Percentiles rank a stretch among this genome's conserved stretches.
Evolutionary conservation across 1,284 basidiomycete genomes (phyloP).

Genomic region (Hymenochaete sp.): DNA sequence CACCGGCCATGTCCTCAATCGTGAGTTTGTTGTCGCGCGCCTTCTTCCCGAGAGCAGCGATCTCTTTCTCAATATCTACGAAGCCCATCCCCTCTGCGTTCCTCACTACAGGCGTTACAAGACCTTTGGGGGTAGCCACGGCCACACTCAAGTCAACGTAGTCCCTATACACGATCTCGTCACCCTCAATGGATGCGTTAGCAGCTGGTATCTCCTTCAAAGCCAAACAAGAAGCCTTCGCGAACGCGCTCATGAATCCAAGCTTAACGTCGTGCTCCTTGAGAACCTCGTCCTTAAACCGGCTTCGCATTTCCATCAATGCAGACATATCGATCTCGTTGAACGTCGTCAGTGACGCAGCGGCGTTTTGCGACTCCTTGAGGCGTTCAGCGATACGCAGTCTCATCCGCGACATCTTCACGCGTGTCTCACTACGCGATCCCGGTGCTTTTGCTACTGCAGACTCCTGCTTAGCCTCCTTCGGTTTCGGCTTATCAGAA

Average conservation of each 20-base stretch:
- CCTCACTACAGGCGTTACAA: conserved; percentile 93
- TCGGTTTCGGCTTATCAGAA: conserved; percentile 25
- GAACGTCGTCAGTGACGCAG: conserved; percentile 96
- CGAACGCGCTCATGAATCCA: conserved; percentile 98
- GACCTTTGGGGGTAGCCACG: conserved; percentile 94
- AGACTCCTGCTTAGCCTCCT: conserved; percentile 24
- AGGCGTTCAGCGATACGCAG: conserved; percentile 93
- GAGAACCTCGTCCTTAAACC: conserved; percentile 90
- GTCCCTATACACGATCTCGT: conserved; percentile 93
- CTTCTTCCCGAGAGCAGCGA: conserved; percentile 87
- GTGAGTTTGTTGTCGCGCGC: conserved; percentile 92
- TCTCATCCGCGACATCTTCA: conserved; percentile 98
- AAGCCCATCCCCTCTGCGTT: conserved; percentile 86
- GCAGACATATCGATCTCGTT: conserved; percentile 99
- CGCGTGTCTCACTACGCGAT: conserved; percentile 78
- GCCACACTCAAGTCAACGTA: conserved; percentile 93
- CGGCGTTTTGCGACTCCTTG: conserved; percentile 97
- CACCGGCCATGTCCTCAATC: conserved; percentile 95
- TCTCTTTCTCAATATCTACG: conserved; percentile 89
- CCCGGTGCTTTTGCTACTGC: conserved; percentile 38
- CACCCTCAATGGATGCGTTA: conserved; percentile 93
- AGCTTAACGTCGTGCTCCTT: conserved; percentile 96
- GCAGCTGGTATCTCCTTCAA: conserved; percentile 90
- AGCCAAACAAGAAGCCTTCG: conserved; percentile 79
- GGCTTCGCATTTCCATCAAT: conserved; percentile 87